phyloP scores from a whole-genome alignment of 257 asterid genomes.

The Nicotiana noctiflora region DNA sequence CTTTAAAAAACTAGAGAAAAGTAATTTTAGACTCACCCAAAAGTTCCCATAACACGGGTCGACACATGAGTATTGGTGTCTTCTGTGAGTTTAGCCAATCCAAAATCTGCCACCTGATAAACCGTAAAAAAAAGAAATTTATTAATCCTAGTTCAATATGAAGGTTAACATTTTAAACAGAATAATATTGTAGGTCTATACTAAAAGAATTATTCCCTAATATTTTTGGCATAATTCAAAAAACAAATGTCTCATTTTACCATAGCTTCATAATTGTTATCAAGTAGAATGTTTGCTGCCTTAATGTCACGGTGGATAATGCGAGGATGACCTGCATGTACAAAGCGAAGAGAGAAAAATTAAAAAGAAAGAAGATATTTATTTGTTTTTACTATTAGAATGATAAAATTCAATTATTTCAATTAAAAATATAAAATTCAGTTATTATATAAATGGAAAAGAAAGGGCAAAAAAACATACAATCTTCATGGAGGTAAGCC shows the following conservation, averaged over 20 bases:
- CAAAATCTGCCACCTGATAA: conserved; percentile 86
- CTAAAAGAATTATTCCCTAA: background rate
- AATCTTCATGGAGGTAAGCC: conserved; percentile 87
- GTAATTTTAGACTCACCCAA: conserved; percentile 40
- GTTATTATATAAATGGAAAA: background rate
- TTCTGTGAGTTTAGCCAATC: conserved; percentile 80
- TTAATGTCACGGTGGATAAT: conserved; percentile 49
- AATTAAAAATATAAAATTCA: background rate
- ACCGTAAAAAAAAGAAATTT: background rate
- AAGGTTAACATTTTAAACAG: background rate
- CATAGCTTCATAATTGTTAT: conserved; percentile 43
- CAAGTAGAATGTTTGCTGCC: conserved; percentile 44
- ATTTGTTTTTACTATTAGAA: background rate
- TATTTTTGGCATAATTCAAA: background rate
- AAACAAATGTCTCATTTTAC: conserved; percentile 6
- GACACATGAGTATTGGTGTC: conserved; percentile 82
- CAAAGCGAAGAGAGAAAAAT: background rate
- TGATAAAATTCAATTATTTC: background rate
- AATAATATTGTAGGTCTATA: background rate
- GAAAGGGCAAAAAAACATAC: conserved; percentile 25
- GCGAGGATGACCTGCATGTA: conserved; percentile 42
- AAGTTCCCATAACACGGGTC: conserved; percentile 95
- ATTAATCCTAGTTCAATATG: background rate
- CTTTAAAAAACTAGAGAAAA: background rate
- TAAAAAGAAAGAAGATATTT: background rate